Evolutionary conservation across 306 rosid species (phyloP).

Genomic region (Abrus pulchellus): DNA sequence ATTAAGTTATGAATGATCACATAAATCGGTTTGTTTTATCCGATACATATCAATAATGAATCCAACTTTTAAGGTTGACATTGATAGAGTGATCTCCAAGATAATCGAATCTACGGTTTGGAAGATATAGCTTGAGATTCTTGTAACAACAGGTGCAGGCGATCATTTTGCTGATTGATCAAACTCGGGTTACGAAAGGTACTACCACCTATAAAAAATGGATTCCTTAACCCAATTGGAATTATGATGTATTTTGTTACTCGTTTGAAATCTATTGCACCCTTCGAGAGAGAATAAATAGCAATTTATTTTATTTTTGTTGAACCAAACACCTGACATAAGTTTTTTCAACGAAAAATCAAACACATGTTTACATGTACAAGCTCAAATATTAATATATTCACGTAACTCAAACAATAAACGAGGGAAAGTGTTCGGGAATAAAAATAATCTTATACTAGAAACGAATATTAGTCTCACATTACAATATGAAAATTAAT

Average conservation of each 20-base stretch:
- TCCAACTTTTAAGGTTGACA: slow-evolving; percentile 39
- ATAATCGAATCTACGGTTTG: slow-evolving; percentile 24
- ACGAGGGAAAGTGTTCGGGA: background rate
- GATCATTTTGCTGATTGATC: background rate
- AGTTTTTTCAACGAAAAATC: too few relatives aligned
- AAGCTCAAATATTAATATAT: background rate
- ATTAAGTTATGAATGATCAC: background rate
- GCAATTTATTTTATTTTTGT: too few relatives aligned
- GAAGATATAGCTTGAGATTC: slow-evolving; percentile 19
- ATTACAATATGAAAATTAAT: background rate
- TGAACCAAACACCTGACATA: too few relatives aligned
- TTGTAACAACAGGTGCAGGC: background rate
- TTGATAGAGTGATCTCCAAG: slow-evolving; percentile 44
- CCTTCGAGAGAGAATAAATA: too few relatives aligned
- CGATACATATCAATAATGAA: slow-evolving; percentile 1
- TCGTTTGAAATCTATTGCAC: too few relatives aligned
- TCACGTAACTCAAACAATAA: background rate
- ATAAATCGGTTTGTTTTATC: slow-evolving; percentile 31
- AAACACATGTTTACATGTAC: too few relatives aligned
- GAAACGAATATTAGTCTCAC: background rate
- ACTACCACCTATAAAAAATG: background rate
- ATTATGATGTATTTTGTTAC: background rate
- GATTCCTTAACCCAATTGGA: slow-evolving; percentile 21
- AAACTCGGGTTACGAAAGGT: slow-evolving; percentile 25
- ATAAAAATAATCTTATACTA: background rate